These are phyloP conservation scores for Heterobasidion parviporum DNA, from an alignment of 1,284 basidiomycete genomes.

Conservation along the genomic window DNA sequence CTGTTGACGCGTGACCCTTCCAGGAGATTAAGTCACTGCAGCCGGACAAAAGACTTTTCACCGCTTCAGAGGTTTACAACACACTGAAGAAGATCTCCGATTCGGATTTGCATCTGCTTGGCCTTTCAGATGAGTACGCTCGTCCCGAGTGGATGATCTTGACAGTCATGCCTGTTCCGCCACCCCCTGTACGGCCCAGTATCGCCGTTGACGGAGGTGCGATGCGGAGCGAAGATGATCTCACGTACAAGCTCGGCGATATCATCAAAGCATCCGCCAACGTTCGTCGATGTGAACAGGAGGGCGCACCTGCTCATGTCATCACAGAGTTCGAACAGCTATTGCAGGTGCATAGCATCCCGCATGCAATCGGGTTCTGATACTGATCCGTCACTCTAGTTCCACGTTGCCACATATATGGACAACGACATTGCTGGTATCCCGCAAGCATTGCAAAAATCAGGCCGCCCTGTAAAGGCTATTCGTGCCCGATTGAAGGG, in stretches of 20 bases:
- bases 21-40: slow-evolving; percentile 81
- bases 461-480: slow-evolving; percentile 95
- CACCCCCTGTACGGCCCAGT: slow-evolving; percentile 95
- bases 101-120: slow-evolving; percentile 85
- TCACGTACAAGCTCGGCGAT: slow-evolving; percentile 97
- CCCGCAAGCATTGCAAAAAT: slow-evolving; percentile 96
- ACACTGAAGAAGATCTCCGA: slow-evolving; percentile 92
- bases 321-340: slow-evolving; percentile 96
- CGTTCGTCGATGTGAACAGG: slow-evolving; percentile 89
- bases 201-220: slow-evolving; percentile 95
- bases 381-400: slow-evolving; percentile 36
- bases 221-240: slow-evolving; percentile 95
- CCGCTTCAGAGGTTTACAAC: slow-evolving; percentile 86
- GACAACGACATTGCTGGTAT: slow-evolving; percentile 99
- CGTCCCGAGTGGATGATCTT: slow-evolving; percentile 99
- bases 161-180: slow-evolving; percentile 95
- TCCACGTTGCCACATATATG: slow-evolving; percentile 99
- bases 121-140: slow-evolving; percentile 92
- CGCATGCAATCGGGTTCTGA: slow-evolving; percentile 2
- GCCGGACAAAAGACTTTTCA: slow-evolving; percentile 85
- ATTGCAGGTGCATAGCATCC: slow-evolving; percentile 57
- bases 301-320: slow-evolving; percentile 95
- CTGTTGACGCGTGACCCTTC: slow-evolving; percentile 9
- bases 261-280: slow-evolving; percentile 95
- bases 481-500: slow-evolving; percentile 98